Base-by-base conservation (phyloP, 2,329 filamentous ascomycete species). In the Chaetomium globosum region DNA sequence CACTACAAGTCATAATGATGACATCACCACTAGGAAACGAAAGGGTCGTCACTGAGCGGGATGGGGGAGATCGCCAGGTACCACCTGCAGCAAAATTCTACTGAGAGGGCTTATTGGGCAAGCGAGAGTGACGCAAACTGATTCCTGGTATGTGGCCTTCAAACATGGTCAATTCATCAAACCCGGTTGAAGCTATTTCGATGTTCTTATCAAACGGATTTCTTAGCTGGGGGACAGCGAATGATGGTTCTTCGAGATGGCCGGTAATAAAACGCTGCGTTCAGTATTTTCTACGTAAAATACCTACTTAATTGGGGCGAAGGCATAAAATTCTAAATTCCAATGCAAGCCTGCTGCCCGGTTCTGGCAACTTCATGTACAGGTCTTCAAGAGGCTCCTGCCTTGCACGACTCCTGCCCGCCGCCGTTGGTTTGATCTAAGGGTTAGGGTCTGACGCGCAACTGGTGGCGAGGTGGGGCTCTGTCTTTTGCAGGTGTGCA, bases 401-500 rank as follows among this genome's bases (percentile, higher is more conserved):
- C 13, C 36, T 19, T n/a, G 16, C 39, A 43, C 16, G 39, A n/a
- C 12, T 19, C 5, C 16, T 16, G 19, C 39, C 39, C 7, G 39
- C 39, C 13, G 16, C 39, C 12, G 46, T 48, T 48, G 46, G 6
- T 16, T 43, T 23, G n/a, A 48, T 12, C n/a, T n/a, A 53, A 53
- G 51, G 51, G 51, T 53, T 53, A 53, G 51, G 51, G 28, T 31
- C 2, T 7, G 2, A 30, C 10, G 4, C 46, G 8, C n/a, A 48
- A 7, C n/a, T 5, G 4, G 1, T 6, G 46, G 6, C 16, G 13
- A 56, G 39, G 53, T 56, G 53, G 53, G 53, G 46, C 31, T 33
- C 10, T 19, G 53, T 9, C 19, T n/a, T 39, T 64, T 68, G 66
- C 65, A 68, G 57, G 2, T n/a, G 66, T 62, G 69, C 69, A 71